Percentiles rank a stretch among this genome's conserved stretches.
Evolutionary conservation across 805 yeast species (phyloP).

Genomic region (Lipomyces sp.): DNA sequence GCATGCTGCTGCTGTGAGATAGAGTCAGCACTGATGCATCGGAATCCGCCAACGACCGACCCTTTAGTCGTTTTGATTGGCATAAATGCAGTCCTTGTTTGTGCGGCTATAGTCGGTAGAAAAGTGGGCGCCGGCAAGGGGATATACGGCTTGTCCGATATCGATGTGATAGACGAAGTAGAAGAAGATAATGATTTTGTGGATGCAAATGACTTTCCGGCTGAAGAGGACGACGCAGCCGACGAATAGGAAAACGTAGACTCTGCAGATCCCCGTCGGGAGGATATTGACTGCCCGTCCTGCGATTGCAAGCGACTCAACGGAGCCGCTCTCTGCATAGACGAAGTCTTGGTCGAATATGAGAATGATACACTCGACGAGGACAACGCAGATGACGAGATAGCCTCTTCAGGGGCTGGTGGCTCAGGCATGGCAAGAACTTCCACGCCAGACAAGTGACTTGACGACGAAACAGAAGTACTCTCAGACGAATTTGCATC

Average conservation of each 20-base stretch:
- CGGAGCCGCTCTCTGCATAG: slow-evolving; percentile 12
- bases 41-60: slow-evolving; percentile 35
- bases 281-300: background rate
- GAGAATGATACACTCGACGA: slow-evolving; percentile 15
- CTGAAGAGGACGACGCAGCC: slow-evolving; percentile 7
- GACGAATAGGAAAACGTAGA: slow-evolving; percentile 14
- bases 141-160: slow-evolving; percentile 25
- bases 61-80: slow-evolving; percentile 15
- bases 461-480: background rate
- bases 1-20: slow-evolving; percentile 21
- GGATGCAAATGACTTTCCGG: slow-evolving; percentile 9
- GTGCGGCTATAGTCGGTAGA: slow-evolving; percentile 10
- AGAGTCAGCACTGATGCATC: slow-evolving; percentile 33
- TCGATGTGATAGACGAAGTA: slow-evolving; percentile 9
- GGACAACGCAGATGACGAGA: background rate
- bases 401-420: background rate
- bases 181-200: slow-evolving; percentile 11
- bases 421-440: background rate
- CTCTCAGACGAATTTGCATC: background rate
- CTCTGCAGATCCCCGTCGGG: slow-evolving; percentile 7
- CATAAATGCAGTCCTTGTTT: slow-evolving; percentile 9
- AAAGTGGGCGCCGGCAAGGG: slow-evolving; percentile 26
- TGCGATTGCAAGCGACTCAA: slow-evolving; percentile 3
- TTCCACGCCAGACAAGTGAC: background rate
- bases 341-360: slow-evolving; percentile 26